Conservation (phyloP, 768 basidiomycete genomes). For the Termitomyces sp. region DNA sequence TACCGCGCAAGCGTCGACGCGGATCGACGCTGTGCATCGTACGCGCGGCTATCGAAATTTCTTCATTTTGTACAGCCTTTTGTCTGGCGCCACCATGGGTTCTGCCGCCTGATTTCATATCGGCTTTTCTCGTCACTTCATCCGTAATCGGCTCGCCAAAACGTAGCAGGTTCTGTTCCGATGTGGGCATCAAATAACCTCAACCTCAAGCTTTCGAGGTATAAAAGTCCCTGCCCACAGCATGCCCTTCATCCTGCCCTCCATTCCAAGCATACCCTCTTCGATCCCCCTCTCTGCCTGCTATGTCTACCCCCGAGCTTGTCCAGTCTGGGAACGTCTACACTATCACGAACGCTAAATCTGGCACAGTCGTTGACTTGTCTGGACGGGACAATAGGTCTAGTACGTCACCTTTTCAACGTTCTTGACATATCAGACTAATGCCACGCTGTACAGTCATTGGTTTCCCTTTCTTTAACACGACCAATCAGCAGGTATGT, state of each 20-base stretch:
- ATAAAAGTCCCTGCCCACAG: neutral
- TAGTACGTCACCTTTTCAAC: constrained; percentile 30
- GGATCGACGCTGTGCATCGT: neutral
- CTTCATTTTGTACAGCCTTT: neutral
- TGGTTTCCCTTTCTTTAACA: constrained; percentile 41
- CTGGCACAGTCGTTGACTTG: constrained; percentile 51
- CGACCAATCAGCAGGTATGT: constrained; percentile 47
- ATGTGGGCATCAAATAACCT: neutral
- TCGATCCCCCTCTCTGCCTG: too few relatives aligned
- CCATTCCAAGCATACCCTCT: neutral
- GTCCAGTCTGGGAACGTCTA: constrained; percentile 38
- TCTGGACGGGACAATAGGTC: constrained; percentile 49
- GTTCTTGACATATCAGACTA: neutral
- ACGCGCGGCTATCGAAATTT: neutral
- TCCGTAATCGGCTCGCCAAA: constrained; percentile 7
- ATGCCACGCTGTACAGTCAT: constrained; percentile 14
- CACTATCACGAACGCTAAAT: constrained; percentile 48
- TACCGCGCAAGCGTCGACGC: neutral
- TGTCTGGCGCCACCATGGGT: neutral
- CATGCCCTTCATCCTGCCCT: neutral
- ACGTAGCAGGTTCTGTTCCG: neutral
- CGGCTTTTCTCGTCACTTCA: neutral
- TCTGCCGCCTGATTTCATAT: constrained; percentile 3
- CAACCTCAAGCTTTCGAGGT: neutral
- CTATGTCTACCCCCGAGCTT: constrained; percentile 20